phyloP scores from a whole-genome alignment of 164 flowering plant species.

The grape (Vitis vinifera) region ASM3070453v1 NC_081810.1:6103001-6103500 shows the following conservation, averaged over 20 bases:
- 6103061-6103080: constrained; percentile 55
- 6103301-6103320: constrained; percentile 37
- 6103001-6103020: constrained; percentile 69
- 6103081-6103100: constrained; percentile 49
- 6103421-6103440: no score
- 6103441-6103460: no score
- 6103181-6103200: constrained; percentile 47
- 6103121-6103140: constrained; percentile 45
- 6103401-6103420: constrained; percentile 1
- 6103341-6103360: constrained; percentile 15
- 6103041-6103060: constrained; percentile 50
- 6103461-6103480: no score
- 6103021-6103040: constrained; percentile 38
- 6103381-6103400: constrained; percentile 11
- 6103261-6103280: constrained; percentile 40
- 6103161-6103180: constrained; percentile 37
- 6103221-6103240: constrained; percentile 41
- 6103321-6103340: constrained; percentile 22
- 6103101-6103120: constrained; percentile 59
- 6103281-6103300: constrained; percentile 30
- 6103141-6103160: constrained; percentile 71
- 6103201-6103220: constrained; percentile 62
- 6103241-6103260: constrained; percentile 59
- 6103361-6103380: neutral
- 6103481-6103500: no score